Evolutionary conservation across 805 yeast genomes (phyloP).

Genomic region (Metschnikowia sp.): DNA sequence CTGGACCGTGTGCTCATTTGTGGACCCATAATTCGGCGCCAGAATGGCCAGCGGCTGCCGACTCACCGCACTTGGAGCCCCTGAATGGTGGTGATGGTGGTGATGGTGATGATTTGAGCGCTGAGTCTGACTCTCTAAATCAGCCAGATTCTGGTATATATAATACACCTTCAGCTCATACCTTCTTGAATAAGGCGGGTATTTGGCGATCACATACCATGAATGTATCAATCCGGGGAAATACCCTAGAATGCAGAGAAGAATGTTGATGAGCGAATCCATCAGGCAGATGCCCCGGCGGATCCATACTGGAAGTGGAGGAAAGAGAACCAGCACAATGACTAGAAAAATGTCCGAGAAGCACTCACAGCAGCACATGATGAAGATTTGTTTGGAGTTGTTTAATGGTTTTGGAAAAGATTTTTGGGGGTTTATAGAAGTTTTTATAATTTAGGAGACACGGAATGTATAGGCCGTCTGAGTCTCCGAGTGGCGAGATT

Average conservation of each 20-base stretch:
- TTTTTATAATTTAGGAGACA: too few species aligned
- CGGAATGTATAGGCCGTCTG: too few species aligned
- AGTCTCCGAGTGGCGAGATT: too few species aligned
- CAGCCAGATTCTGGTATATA: slow-evolving; percentile 27
- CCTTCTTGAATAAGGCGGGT: slow-evolving; percentile 35
- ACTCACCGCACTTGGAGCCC: slow-evolving; percentile 4
- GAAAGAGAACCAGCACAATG: slow-evolving; percentile 58
- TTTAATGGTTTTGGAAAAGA: too few species aligned
- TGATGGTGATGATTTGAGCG: slow-evolving; percentile 21
- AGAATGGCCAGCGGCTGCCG: slow-evolving; percentile 7
- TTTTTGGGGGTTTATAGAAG: background rate
- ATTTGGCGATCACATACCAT: slow-evolving; percentile 47
- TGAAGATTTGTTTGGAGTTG: background rate
- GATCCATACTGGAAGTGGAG: slow-evolving; percentile 71
- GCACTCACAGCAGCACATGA: slow-evolving; percentile 24
- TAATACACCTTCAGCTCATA: slow-evolving; percentile 31
- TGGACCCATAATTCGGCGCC: slow-evolving; percentile 27
- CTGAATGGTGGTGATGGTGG: slow-evolving; percentile 13
- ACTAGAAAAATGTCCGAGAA: slow-evolving; percentile 56
- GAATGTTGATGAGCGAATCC: slow-evolving; percentile 45
- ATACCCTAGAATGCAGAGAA: slow-evolving; percentile 46
- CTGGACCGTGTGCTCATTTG: slow-evolving; percentile 17
- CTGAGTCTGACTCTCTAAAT: slow-evolving; percentile 30
- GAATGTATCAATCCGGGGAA: slow-evolving; percentile 51
- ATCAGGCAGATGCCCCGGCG: slow-evolving; percentile 59